These are phyloP conservation scores for Infundibulicybe gibba DNA, from an alignment of 768 basidiomycete species.

Conservation along the genomic window DNA sequence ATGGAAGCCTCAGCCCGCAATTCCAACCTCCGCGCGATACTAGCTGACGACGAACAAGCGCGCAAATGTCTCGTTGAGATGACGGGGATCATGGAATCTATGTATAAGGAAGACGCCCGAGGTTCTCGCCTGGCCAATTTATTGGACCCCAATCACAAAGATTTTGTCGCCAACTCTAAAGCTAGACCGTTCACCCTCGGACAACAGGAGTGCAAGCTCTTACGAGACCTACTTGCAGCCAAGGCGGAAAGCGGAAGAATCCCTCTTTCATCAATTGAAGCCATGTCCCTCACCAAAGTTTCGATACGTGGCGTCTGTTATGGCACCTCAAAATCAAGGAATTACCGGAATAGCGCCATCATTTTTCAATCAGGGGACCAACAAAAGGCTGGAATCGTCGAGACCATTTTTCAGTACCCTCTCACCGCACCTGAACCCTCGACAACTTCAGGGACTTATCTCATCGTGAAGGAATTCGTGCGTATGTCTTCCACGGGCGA, in stretches of 20 bases:
- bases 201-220: neutral
- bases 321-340: slow-evolving; percentile 2
- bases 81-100: slow-evolving; percentile 1
- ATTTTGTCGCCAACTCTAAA: slow-evolving; percentile 2
- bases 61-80: slow-evolving; percentile 2
- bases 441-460: neutral
- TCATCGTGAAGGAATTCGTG: neutral
- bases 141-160: slow-evolving; percentile 1
- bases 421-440: neutral
- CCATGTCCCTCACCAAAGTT: slow-evolving; percentile 1
- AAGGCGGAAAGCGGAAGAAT: neutral
- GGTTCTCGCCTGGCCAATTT: slow-evolving; percentile 5
- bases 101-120: slow-evolving; percentile 4
- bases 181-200: slow-evolving; percentile 3
- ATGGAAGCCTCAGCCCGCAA: slow-evolving; percentile 2
- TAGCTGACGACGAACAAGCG: slow-evolving; percentile 5
- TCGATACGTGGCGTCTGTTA: slow-evolving; percentile 2
- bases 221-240: neutral
- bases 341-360: slow-evolving; percentile 5
- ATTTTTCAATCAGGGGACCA: neutral
- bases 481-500: neutral
- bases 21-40: slow-evolving; percentile 8
- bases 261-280: neutral
- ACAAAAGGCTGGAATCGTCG: neutral
- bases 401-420: slow-evolving; percentile 1